Evolutionary conservation across 495 filamentous ascomycete species (phyloP), one percentile per base, ranked within the genome.

Genomic region (Cercophora samala): DNA sequence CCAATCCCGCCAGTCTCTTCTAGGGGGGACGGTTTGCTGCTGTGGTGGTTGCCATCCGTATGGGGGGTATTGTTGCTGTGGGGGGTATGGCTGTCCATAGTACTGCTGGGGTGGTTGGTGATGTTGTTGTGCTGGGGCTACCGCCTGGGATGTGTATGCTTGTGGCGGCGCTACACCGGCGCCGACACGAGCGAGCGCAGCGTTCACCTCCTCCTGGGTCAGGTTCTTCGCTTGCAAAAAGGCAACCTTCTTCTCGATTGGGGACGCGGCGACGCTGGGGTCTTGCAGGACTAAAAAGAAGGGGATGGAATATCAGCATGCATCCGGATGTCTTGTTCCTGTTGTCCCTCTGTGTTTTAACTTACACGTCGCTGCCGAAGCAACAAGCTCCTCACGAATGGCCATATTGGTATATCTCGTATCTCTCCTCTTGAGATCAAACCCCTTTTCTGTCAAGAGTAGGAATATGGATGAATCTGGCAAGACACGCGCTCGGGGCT

Each of bases 181-280:
- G 32, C 88, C 86, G 52, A 85, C 87, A 68, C 94, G 86, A 53
- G 91, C 87, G 64, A 99, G 85, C 21, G 95, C 90, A 46, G 87
- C 79, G 73, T 93, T 91, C 65, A 99, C 88, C 78, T 99, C 95
- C 78, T 98, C 93, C 78, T 93, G 91, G 3, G 94, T 97, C 18
- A 99, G 85, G 74, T 98, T 97, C 78, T 99, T 99, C 0, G 94
- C 96, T 75, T 94, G 90, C 21, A 99, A 85, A 70, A 99, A 99
- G 17, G 93, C 90, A 64, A 97, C 83, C 64, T 91, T 86, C 79
- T 96, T 97, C 69, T 98, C 96, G 64, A 96, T 80, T n/a, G 96
- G 89, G 1, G 94, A 92, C 2, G 87, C 85, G n/a, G 91, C 86
- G 62, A 98, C 93, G 51, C 88, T 92, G 11, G 95, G 93, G 75